Conservation (phyloP, 768 basidiomycete genomes). For the Mycena metata region DNA sequence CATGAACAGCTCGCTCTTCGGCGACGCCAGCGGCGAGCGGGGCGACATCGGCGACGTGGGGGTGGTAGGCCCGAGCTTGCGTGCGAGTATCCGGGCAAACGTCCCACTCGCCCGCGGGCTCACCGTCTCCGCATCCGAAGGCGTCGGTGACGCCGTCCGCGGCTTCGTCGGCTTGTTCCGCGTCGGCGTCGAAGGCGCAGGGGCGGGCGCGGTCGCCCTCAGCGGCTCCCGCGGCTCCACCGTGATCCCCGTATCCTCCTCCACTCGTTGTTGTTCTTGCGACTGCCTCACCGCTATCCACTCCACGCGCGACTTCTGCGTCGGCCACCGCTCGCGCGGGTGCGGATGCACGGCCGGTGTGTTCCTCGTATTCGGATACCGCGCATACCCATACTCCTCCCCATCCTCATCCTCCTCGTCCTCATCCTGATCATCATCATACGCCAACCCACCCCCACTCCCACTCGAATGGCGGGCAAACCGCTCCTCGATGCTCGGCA, state of each 20-base stretch:
- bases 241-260: not conserved
- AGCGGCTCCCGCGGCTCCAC: not conserved
- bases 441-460: not conserved
- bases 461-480: conserved; percentile 17
- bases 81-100: conserved; percentile 42
- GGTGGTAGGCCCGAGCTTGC: conserved; percentile 12
- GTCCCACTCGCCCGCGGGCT: conserved; percentile 35
- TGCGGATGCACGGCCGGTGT: conserved; percentile 11
- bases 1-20: conserved; percentile 40
- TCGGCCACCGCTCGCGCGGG: conserved; percentile 44
- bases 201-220: not conserved
- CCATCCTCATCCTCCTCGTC: not conserved
- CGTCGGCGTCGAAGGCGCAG: conserved; percentile 12
- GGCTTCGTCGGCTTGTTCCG: not conserved
- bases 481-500: conserved; percentile 35
- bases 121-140: conserved; percentile 36
- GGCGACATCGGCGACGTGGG: conserved; percentile 13
- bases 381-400: conserved; percentile 8
- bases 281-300: conserved; percentile 31
- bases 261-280: too few species aligned
- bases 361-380: not conserved
- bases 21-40: conserved; percentile 20
- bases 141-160: conserved; percentile 33
- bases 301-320: conserved; percentile 44
- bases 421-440: not conserved